Conservation (phyloP, 2,329 filamentous ascomycete species). For the Xylariaceae sp. region DNA sequence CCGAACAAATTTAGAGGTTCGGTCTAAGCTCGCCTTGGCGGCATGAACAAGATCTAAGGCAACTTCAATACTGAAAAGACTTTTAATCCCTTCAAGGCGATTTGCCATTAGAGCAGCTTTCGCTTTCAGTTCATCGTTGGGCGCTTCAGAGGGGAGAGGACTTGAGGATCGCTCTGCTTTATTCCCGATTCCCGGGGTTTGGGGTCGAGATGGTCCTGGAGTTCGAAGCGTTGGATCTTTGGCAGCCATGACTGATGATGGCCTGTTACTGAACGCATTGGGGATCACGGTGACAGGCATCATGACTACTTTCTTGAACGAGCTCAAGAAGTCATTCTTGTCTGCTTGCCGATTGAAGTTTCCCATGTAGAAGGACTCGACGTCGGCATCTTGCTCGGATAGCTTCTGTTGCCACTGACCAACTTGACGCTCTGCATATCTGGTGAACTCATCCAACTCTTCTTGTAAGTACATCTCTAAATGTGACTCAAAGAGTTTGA, state of each 20-base stretch:
- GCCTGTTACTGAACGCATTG: constrained; percentile 46
- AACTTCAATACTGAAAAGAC: constrained; percentile 93
- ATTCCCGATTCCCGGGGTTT: constrained; percentile 43
- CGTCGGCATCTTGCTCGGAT: constrained; percentile 82
- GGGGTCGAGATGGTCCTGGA: constrained; percentile 44
- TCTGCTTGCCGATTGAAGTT: constrained; percentile 92
- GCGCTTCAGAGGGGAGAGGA: constrained; percentile 60
- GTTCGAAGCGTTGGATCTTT: constrained; percentile 31
- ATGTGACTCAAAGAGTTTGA: constrained; percentile 81
- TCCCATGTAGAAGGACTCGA: constrained; percentile 93
- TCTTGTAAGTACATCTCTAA: constrained; percentile 91
- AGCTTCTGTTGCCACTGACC: constrained; percentile 86
- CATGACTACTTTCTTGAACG: constrained; percentile 98
- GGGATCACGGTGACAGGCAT: constrained; percentile 92
- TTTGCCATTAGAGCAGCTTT: constrained; percentile 98
- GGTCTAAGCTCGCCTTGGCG: constrained; percentile 82
- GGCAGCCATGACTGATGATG: constrained; percentile 26
- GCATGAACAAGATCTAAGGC: constrained; percentile 84
- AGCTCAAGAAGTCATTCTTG: constrained; percentile 92
- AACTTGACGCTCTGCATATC: constrained; percentile 72
- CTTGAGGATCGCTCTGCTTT: constrained; percentile 37
- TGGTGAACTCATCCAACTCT: constrained; percentile 81
- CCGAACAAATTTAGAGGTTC: constrained; percentile 76
- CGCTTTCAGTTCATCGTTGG: constrained; percentile 86
- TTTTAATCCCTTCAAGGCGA: constrained; percentile 88